Percentiles rank a stretch among this genome's conserved stretches.
Evolutionary conservation across 768 basidiomycete genomes (phyloP).

Genomic region (Sarcomyxa edulis): DNA sequence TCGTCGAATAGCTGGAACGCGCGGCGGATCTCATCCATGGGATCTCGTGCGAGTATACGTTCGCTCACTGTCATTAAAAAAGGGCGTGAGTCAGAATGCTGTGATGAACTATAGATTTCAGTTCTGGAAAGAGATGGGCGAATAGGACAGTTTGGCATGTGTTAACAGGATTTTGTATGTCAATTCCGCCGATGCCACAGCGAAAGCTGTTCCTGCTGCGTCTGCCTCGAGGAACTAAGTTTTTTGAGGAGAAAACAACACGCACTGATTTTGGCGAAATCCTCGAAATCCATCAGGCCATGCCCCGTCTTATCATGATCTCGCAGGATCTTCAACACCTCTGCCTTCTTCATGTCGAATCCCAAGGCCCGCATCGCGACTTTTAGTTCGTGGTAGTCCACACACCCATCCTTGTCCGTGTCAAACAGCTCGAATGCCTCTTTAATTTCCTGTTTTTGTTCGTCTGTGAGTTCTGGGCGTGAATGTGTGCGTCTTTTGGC

Average conservation of each 20-base stretch:
- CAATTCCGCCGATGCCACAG: no score
- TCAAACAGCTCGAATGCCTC: slow-evolving; percentile 99
- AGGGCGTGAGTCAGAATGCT: slow-evolving; percentile 10
- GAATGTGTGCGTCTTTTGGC: slow-evolving; percentile 67
- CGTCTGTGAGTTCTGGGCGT: slow-evolving; percentile 81
- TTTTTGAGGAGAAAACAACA: slow-evolving; percentile 11
- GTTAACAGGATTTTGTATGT: no score
- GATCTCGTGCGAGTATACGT: slow-evolving; percentile 88
- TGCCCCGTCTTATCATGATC: slow-evolving; percentile 85
- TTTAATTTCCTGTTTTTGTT: slow-evolving; percentile 94
- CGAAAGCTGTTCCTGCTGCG: no score
- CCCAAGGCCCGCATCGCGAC: slow-evolving; percentile 98
- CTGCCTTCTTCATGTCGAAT: slow-evolving; percentile 97
- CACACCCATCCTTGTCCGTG: slow-evolving; percentile 92
- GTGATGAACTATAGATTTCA: no score
- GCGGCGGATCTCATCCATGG: slow-evolving; percentile 91
- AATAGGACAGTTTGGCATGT: no score
- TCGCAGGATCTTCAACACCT: slow-evolving; percentile 89
- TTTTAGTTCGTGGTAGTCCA: slow-evolving; percentile 99
- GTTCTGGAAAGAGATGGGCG: no score
- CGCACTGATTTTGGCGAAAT: slow-evolving; percentile 92
- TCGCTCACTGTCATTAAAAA: slow-evolving; percentile 70
- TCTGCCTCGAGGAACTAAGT: no score
- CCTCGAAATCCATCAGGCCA: slow-evolving; percentile 86
- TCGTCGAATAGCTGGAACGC: slow-evolving; percentile 98